Conservation (phyloP, 371 early-diverging fungal species). For the Zancudomyces culisetae region DNA sequence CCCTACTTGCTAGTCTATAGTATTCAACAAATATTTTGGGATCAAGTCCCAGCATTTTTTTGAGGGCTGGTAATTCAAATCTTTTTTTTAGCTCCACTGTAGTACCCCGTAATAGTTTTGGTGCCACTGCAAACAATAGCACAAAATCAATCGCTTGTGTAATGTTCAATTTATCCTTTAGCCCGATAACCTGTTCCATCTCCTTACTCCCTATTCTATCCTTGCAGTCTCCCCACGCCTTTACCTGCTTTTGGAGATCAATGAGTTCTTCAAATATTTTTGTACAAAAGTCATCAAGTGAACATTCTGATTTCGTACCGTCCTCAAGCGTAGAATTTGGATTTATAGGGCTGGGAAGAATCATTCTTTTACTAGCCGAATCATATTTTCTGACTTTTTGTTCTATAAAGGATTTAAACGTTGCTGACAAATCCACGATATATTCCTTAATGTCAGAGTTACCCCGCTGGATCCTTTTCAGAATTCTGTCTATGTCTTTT, state of each 20-base stretch:
- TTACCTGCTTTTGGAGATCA: not conserved
- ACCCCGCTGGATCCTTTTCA: too few relatives aligned
- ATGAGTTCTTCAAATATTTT: not conserved
- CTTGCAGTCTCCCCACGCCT: not conserved
- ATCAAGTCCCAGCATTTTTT: conserved; percentile 2
- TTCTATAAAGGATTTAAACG: not conserved
- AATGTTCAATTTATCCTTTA: not conserved
- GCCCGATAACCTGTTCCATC: not conserved
- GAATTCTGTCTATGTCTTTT: too few relatives aligned
- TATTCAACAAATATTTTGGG: not conserved
- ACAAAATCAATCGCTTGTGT: not conserved
- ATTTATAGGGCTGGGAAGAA: not conserved
- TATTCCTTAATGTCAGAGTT: too few relatives aligned
- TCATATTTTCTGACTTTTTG: not conserved
- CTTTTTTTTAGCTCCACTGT: not conserved
- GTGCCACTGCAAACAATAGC: not conserved
- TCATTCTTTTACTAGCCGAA: not conserved
- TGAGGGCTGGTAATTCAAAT: not conserved
- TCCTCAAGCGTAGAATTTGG: not conserved
- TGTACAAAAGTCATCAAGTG: not conserved
- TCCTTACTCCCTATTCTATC: too few relatives aligned
- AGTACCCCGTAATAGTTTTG: not conserved
- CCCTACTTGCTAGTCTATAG: not conserved
- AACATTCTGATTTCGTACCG: not conserved
- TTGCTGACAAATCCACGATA: too few relatives aligned